Conservation (phyloP, 352 stramenopile species). For the Pythium chondricola region DNA sequence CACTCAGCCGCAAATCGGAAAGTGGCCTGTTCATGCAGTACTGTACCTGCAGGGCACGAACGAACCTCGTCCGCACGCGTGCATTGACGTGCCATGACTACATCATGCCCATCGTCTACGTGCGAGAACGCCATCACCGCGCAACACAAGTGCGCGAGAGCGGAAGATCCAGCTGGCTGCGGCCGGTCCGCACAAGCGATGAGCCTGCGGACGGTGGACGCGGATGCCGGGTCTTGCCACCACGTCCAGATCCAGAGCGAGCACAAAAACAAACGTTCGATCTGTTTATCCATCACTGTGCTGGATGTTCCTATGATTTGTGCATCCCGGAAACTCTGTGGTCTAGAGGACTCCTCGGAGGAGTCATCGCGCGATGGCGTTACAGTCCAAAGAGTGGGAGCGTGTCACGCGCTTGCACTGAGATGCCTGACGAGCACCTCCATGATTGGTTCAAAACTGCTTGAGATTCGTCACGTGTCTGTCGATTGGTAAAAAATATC, state of each 20-base stretch:
- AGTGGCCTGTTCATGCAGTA: too few relatives aligned
- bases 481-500: background rate
- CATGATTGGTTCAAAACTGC: slow-evolving; percentile 3
- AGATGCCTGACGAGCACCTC: slow-evolving; percentile 10
- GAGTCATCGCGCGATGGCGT: slow-evolving; percentile 7
- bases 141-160: slow-evolving; percentile 9
- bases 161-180: slow-evolving; percentile 5
- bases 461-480: slow-evolving; percentile 1
- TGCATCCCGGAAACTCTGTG: background rate
- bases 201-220: slow-evolving; percentile 1
- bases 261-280: too few relatives aligned
- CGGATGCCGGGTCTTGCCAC: background rate
- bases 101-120: background rate
- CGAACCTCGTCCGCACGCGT: too few relatives aligned
- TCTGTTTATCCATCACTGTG: too few relatives aligned
- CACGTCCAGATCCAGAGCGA: too few relatives aligned
- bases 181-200: slow-evolving; percentile 6
- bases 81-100: background rate
- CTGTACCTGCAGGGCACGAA: too few relatives aligned
- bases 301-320: slow-evolving; percentile 2
- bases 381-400: slow-evolving; percentile 2
- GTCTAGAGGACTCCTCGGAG: background rate
- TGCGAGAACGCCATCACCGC: slow-evolving; percentile 18
- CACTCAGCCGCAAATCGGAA: too few relatives aligned
- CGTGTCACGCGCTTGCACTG: background rate